Evolutionary conservation across 345 rosid genomes (phyloP), one percentile per base, ranked within the genome.

Genomic region (Ricinus communis): DNA sequence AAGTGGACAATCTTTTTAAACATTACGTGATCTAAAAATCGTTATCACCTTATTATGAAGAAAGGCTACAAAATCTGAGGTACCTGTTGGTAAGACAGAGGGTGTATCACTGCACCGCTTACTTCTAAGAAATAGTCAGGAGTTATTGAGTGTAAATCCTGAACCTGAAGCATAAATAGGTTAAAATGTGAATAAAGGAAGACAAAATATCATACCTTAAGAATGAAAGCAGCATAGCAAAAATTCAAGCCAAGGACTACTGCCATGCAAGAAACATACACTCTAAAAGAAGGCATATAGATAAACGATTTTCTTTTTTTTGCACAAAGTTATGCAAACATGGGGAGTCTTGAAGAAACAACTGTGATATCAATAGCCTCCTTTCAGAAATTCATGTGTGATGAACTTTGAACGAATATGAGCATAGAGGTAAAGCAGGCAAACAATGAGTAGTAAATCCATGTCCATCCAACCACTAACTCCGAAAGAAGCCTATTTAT

Each of bases 1-100:
- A 10, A 18, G 27, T 43, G 11, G 6, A 9, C 1, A 43, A 12
- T 4, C 47, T 12, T 8, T n/a, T 12, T 12, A 43, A 8, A 43
- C 1, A 8, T 9, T 31, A 57, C 13, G 38, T 16, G 19, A 28
- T 16, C 8, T 5, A 58, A 30, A 57, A 57, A 25, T 2, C 18
- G 4, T 14, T 33, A 36, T 60, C 56, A 52, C 25, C 56, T 33
- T 3, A 60, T 18, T 28, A 47, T 8, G 6, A 18, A 46, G 13
- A 46, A 64, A 46, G 15, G 41, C 40, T 27, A 38, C 38, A 49
- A 50, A 53, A 67, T 33, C 38, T 28, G 57, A 56, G 66, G 54
- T 78, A 94, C 99, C 97, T 95, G 99, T 83, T 95, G 99, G 72
- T 92, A 92, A 59, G 97, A 95, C 72, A 92, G 78, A 46, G 99